These are phyloP conservation scores for Pezicula radicicola DNA, from an alignment of 2,329 filamentous ascomycete genomes.

Conservation along the genomic window DNA sequence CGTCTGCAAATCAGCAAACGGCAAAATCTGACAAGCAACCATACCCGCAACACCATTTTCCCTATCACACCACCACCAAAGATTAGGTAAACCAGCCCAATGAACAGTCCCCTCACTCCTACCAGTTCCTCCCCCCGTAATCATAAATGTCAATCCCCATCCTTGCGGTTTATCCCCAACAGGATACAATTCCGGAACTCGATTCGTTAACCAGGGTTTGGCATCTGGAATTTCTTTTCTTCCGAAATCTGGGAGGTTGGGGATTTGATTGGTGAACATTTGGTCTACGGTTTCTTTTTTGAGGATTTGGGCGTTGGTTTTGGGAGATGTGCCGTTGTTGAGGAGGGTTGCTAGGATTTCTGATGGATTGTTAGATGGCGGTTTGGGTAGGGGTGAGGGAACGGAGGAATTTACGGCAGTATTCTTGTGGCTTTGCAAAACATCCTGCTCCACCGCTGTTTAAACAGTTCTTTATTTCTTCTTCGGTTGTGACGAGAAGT, in stretches of 20 bases:
- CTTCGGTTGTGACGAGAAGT: constrained; percentile 5
- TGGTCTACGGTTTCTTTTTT: constrained; percentile 53
- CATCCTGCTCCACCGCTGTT: constrained; percentile 61
- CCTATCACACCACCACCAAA: constrained; percentile 62
- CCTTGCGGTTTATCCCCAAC: constrained; percentile 50
- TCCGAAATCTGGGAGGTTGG: constrained; percentile 49
- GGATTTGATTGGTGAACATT: constrained; percentile 65
- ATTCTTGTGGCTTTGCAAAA: constrained; percentile 58
- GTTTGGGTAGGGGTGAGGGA: background rate
- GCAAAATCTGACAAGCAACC: constrained; percentile 46
- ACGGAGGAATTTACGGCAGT: constrained; percentile 22
- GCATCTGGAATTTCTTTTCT: constrained; percentile 40
- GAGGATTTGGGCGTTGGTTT: constrained; percentile 52
- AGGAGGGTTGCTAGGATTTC: constrained; percentile 59
- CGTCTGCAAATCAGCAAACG: constrained; percentile 34
- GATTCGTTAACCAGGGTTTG: constrained; percentile 46
- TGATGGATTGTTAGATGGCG: constrained; percentile 18
- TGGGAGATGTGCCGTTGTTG: constrained; percentile 60
- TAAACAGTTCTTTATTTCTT: constrained; percentile 30
- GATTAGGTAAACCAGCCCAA: constrained; percentile 59
- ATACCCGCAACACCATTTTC: constrained; percentile 56
- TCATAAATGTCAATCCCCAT: constrained; percentile 60
- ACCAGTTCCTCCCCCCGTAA: constrained; percentile 48
- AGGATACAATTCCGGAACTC: constrained; percentile 47
- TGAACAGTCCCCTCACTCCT: constrained; percentile 46